phyloP scores from a whole-genome alignment of 2,329 filamentous ascomycete genomes.

The Ustulina deusta region DNA sequence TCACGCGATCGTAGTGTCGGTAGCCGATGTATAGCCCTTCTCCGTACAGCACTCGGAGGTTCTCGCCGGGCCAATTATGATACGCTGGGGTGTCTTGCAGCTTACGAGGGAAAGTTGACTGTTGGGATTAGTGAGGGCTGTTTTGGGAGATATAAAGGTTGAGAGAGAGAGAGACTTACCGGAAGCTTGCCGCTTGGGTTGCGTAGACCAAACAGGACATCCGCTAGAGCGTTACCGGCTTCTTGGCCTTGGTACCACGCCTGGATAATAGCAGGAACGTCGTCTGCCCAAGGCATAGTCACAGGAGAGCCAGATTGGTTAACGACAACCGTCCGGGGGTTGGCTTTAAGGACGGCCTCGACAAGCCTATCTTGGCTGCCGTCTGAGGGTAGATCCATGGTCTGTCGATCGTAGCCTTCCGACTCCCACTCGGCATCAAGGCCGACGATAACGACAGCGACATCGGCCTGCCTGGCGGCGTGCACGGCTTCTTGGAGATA shows the following conservation, averaged over 20 bases:
- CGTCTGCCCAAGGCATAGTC: conserved; percentile 76
- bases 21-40: conserved; percentile 82
- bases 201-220: conserved; percentile 72
- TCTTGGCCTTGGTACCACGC: conserved; percentile 79
- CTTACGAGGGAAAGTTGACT: conserved; percentile 73
- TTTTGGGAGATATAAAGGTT: conserved; percentile 20
- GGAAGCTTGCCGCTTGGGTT: conserved; percentile 78
- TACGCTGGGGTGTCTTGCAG: conserved; percentile 76
- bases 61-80: conserved; percentile 79
- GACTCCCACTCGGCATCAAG: conserved; percentile 82
- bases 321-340: conserved; percentile 75
- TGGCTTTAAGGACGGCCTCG: conserved; percentile 70
- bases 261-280: conserved; percentile 75
- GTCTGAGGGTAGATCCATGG: conserved; percentile 69
- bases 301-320: conserved; percentile 77
- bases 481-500: conserved; percentile 74
- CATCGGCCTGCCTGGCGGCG: conserved; percentile 71
- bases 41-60: conserved; percentile 74
- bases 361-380: conserved; percentile 73
- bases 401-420: conserved; percentile 75
- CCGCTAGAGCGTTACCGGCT: conserved; percentile 74
- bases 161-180: conserved; percentile 51
- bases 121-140: conserved; percentile 23
- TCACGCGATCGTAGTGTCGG: conserved; percentile 74
- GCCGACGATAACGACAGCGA: conserved; percentile 76